Evolutionary conservation across 1,284 basidiomycete genomes (phyloP).

Genomic region (Heterobasidion parviporum): DNA sequence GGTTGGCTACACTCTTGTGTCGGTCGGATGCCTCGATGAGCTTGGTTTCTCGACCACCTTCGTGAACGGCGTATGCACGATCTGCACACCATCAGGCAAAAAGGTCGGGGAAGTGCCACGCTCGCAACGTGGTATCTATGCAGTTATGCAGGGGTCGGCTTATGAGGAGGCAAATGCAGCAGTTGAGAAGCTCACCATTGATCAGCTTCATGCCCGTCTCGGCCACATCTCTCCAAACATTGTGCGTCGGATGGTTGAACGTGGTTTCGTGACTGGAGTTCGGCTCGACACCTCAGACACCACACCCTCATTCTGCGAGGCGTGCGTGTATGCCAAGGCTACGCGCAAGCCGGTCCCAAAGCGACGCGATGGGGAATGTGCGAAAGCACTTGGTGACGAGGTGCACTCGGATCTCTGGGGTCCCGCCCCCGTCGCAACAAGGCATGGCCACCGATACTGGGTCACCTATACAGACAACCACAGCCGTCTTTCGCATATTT

Average conservation of each 20-base stretch:
- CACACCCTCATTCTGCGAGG: background rate
- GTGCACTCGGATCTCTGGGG: background rate
- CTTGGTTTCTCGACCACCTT: slow-evolving; percentile 22
- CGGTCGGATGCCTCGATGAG: slow-evolving; percentile 24
- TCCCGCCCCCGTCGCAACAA: background rate
- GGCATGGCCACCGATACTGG: background rate
- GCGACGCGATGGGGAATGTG: background rate
- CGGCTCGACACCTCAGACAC: background rate
- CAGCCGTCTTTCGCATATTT: background rate
- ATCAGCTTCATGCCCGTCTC: background rate
- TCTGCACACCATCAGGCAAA: background rate
- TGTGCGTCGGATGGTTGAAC: background rate
- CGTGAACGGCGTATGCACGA: slow-evolving; percentile 5
- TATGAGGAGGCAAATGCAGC: background rate
- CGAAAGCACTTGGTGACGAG: background rate
- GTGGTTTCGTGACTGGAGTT: background rate
- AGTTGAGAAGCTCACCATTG: background rate
- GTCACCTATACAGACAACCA: background rate
- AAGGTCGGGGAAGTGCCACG: background rate
- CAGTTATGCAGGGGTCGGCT: background rate
- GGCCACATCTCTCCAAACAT: background rate
- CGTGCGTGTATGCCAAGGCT: background rate
- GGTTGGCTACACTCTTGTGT: slow-evolving; percentile 26
- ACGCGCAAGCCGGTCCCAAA: background rate
- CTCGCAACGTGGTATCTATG: background rate